Conservation (phyloP, 495 filamentous ascomycete genomes). For the Rostrohypoxylon terebratum region DNA sequence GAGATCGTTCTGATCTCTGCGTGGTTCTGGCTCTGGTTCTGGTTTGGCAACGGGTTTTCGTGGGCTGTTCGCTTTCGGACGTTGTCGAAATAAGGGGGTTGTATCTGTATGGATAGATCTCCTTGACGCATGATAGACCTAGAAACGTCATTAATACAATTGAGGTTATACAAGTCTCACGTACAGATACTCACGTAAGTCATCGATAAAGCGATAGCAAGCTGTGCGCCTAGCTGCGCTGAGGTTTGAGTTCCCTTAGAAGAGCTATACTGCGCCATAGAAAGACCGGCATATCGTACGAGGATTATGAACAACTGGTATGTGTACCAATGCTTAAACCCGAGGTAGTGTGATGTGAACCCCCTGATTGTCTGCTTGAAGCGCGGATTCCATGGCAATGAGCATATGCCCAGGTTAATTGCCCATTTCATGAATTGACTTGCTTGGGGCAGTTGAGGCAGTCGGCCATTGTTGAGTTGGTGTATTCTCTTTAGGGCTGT, state of each 20-base stretch:
- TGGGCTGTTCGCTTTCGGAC: constrained; percentile 42
- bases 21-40: constrained; percentile 20
- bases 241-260: constrained; percentile 55
- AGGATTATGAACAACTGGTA: constrained; percentile 72
- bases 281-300: constrained; percentile 66
- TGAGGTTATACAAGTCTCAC: neutral
- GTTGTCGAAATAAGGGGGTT: constrained; percentile 66
- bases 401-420: constrained; percentile 64
- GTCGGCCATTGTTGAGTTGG: constrained; percentile 36
- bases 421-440: constrained; percentile 59
- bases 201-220: constrained; percentile 66
- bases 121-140: constrained; percentile 61
- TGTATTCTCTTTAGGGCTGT: constrained; percentile 50
- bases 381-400: constrained; percentile 83
- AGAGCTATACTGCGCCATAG: constrained; percentile 59
- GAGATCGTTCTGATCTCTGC: constrained; percentile 44
- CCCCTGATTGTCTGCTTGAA: constrained; percentile 73
- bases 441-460: constrained; percentile 50
- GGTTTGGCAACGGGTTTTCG: constrained; percentile 10
- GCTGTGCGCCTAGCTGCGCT: constrained; percentile 64
- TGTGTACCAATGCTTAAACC: constrained; percentile 75
- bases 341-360: constrained; percentile 70
- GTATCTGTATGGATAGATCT: constrained; percentile 65
- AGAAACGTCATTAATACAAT: constrained; percentile 49
- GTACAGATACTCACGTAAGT: constrained; percentile 61